Conservation (phyloP, 2,329 filamentous ascomycete genomes). For the Thelonectria discophora region DNA sequence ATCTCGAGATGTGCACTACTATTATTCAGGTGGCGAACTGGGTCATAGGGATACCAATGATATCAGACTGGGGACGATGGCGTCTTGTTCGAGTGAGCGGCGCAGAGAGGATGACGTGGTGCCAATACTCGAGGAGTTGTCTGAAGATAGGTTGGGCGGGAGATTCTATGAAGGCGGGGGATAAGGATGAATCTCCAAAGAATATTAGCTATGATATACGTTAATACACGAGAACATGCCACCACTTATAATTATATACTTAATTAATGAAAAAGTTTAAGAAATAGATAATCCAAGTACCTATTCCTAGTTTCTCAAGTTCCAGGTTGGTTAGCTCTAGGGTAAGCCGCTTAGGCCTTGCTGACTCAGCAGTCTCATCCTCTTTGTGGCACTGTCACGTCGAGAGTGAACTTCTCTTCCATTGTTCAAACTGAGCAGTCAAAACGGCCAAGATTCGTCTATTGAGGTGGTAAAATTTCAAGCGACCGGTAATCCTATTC, state of each 20-base stretch:
- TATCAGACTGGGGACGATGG: not conserved
- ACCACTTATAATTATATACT: too few relatives aligned
- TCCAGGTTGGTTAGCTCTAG: not conserved
- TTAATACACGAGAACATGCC: too few relatives aligned
- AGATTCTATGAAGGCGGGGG: not conserved
- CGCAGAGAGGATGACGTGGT: conserved; percentile 13
- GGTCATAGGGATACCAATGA: not conserved
- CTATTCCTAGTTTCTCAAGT: not conserved
- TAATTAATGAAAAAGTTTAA: too few relatives aligned
- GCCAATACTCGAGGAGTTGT: conserved; percentile 10
- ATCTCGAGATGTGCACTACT: not conserved
- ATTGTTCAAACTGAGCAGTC: conserved; percentile 8
- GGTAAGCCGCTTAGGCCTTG: not conserved
- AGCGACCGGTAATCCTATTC: not conserved
- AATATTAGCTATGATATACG: not conserved
- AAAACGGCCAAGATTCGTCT: conserved; percentile 1
- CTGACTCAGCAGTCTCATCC: conserved; percentile 20
- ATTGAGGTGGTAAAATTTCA: not conserved
- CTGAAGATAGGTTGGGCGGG: not conserved
- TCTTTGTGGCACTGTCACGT: conserved; percentile 6
- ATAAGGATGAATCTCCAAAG: not conserved
- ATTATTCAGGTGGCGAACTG: not conserved
- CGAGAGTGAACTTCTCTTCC: conserved; percentile 9
- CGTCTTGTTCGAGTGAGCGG: not conserved
- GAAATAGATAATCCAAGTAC: too few relatives aligned